Evolutionary conservation across 306 rosid genomes (phyloP).

Genomic region (Ammopiptanthus mongolicus): DNA sequence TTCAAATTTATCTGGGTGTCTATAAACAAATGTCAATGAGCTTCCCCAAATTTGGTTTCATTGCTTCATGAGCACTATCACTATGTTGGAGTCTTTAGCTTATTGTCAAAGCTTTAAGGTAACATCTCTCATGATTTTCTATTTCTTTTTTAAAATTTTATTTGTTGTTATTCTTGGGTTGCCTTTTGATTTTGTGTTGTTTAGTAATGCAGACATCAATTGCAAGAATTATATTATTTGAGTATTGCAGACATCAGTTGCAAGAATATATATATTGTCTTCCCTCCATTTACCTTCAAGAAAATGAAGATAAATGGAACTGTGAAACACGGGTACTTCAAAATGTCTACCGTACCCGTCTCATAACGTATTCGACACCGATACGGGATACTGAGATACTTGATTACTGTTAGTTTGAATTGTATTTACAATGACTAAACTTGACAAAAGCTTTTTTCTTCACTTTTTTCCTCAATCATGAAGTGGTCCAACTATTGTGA

Average conservation of each 20-base stretch:
- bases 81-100: constrained; percentile 63
- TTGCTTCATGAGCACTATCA: constrained; percentile 42
- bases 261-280: not conserved
- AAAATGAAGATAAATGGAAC: not conserved
- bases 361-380: too few species aligned
- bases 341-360: too few species aligned
- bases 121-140: not conserved
- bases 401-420: too few species aligned
- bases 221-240: not conserved
- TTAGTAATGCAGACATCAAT: not conserved
- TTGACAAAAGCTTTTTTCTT: not conserved
- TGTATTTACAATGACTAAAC: not conserved
- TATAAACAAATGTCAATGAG: constrained; percentile 28
- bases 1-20: constrained; percentile 25
- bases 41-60: constrained; percentile 34
- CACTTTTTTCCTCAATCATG: too few species aligned
- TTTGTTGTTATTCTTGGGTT: not conserved
- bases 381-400: too few species aligned
- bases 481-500: too few species aligned
- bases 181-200: not conserved
- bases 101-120: constrained; percentile 71
- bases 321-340: too few species aligned
- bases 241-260: not conserved
- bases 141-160: not conserved
- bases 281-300: not conserved